A percentile compares a stretch with the other conserved stretches of the same genome.
Conservation (phyloP, 2,329 filamentous ascomycete species). For the Metarhizium album region DNA sequence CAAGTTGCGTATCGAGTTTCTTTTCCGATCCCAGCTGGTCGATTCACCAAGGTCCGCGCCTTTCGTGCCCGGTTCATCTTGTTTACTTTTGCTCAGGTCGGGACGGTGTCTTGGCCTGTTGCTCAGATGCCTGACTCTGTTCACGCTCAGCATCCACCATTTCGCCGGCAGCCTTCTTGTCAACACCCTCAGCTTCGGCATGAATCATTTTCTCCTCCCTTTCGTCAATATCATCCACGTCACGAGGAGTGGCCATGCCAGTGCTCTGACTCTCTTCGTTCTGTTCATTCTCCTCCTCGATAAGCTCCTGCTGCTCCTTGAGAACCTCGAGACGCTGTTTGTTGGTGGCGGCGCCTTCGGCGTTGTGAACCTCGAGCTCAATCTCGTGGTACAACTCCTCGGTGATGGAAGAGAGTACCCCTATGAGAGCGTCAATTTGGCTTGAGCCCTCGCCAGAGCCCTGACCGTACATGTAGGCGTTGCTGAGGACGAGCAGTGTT, state of each 20-base stretch:
- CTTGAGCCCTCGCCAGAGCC: constrained; percentile 78
- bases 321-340: constrained; percentile 97
- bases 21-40: neutral
- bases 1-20: neutral
- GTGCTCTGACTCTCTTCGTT: constrained; percentile 68
- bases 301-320: constrained; percentile 96
- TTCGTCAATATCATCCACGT: constrained; percentile 89
- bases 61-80: neutral
- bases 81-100: constrained; percentile 2
- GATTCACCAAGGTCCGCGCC: neutral
- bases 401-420: constrained; percentile 86
- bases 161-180: constrained; percentile 40
- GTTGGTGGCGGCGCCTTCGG: constrained; percentile 95
- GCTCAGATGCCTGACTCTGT: constrained; percentile 18
- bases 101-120: constrained; percentile 13
- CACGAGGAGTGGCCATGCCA: constrained; percentile 66
- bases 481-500: constrained; percentile 88
- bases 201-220: constrained; percentile 61
- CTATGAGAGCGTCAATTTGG: constrained; percentile 86
- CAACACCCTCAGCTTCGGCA: constrained; percentile 36
- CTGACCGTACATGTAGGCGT: constrained; percentile 93
- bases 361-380: constrained; percentile 92
- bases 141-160: constrained; percentile 47
- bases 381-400: constrained; percentile 99
- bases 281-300: constrained; percentile 93